phyloP scores from a whole-genome alignment of 2,329 filamentous ascomycete genomes.

The Exophiala xenobiotica region DNA sequence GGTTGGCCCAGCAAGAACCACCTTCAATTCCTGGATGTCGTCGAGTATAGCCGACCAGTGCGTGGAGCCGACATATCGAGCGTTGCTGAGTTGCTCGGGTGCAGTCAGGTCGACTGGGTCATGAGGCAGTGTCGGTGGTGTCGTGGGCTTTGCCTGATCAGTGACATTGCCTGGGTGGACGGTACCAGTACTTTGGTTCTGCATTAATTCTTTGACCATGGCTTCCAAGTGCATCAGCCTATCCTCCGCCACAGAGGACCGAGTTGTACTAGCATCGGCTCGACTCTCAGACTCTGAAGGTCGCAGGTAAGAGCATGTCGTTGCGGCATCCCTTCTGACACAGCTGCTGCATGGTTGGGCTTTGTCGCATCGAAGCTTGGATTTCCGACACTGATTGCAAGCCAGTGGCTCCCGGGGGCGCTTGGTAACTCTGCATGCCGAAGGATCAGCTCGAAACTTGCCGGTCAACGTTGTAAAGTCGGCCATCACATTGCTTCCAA shows the following conservation, averaged over 20 bases:
- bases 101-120: not conserved
- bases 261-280: not conserved
- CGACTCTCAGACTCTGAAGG: not conserved
- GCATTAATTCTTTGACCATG: conserved; percentile 18
- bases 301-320: conserved; percentile 76
- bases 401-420: conserved; percentile 84
- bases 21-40: conserved; percentile 29
- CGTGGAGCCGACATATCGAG: conserved; percentile 38
- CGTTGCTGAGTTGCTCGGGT: not conserved
- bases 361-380: conserved; percentile 44
- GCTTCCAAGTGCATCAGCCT: conserved; percentile 20
- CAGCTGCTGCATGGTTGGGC: conserved; percentile 40
- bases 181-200: conserved; percentile 6
- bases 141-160: not conserved
- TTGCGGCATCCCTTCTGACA: conserved; percentile 74
- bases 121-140: not conserved
- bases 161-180: not conserved
- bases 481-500: conserved; percentile 9
- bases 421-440: conserved; percentile 68
- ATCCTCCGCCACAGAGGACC: conserved; percentile 14
- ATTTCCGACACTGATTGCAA: conserved; percentile 37
- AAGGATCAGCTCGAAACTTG: conserved; percentile 34
- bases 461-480: conserved; percentile 15
- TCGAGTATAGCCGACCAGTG: conserved; percentile 45
- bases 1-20: conserved; percentile 1